phyloP scores from a whole-genome alignment of 2,329 filamentous ascomycete genomes.

The Sclerotinia minor region DNA sequence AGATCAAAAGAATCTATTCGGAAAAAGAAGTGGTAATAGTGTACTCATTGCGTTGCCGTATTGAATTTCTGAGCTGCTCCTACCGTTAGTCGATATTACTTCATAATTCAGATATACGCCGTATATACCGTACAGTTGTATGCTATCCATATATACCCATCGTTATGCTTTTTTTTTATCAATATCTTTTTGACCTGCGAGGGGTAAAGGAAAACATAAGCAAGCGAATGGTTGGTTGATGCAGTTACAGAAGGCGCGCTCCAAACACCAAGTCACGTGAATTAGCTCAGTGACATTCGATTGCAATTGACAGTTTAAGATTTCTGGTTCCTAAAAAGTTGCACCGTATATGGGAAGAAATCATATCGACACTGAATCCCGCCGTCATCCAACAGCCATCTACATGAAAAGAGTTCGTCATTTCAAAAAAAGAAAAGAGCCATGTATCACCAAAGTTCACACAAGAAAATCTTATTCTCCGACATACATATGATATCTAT shows the following conservation, averaged over 20 bases:
- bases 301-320: background rate
- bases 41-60: background rate
- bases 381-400: background rate
- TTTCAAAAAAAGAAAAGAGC: background rate
- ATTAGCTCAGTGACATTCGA: background rate
- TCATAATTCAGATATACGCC: background rate
- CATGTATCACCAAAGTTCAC: constrained; percentile 6
- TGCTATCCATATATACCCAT: background rate
- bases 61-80: background rate
- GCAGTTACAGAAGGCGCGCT: constrained; percentile 23
- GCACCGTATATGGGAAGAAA: background rate
- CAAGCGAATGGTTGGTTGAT: constrained; percentile 21
- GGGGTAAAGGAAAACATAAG: background rate
- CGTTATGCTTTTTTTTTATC: background rate
- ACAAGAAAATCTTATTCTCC: constrained; percentile 15
- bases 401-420: background rate
- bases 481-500: constrained; percentile 17
- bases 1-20: background rate
- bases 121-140: background rate
- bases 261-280: constrained; percentile 24
- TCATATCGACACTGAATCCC: background rate
- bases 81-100: background rate
- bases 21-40: constrained; percentile 4
- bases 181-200: background rate
- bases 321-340: background rate